Evolutionary conservation across 1,284 basidiomycete species (phyloP).

Genomic region (Cystobasidiaceae sp.): DNA sequence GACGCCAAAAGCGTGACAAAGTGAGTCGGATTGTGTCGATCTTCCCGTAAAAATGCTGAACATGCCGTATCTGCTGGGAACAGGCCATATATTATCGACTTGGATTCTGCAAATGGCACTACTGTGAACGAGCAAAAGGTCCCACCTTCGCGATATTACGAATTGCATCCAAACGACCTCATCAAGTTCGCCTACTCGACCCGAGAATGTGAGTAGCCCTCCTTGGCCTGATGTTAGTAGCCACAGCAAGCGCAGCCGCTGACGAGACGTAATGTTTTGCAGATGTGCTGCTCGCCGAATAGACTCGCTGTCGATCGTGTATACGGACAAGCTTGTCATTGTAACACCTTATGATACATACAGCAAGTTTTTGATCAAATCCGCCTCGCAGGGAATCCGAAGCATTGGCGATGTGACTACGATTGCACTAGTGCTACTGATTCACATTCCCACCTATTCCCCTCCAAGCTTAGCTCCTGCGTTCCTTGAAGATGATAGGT

Average conservation of each 20-base stretch:
- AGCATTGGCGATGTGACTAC: too few species aligned
- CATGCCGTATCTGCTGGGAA: constrained; percentile 26
- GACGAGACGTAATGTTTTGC: not conserved
- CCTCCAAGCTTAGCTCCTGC: too few species aligned
- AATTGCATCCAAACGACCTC: constrained; percentile 79
- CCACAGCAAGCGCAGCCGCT: not conserved
- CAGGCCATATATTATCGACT: constrained; percentile 90
- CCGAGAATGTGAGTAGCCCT: constrained; percentile 57
- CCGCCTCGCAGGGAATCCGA: too few species aligned
- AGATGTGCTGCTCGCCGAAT: constrained; percentile 31
- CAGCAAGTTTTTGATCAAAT: too few species aligned
- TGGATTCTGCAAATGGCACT: constrained; percentile 94
- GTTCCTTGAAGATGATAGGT: constrained; percentile 20
- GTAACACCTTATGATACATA: too few species aligned
- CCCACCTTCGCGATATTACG: constrained; percentile 82
- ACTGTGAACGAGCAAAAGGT: constrained; percentile 81
- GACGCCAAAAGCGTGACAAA: constrained; percentile 68
- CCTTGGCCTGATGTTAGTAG: not conserved
- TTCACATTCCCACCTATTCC: too few species aligned
- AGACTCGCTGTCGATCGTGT: not conserved
- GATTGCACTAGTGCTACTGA: too few species aligned
- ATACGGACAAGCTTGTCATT: not conserved
- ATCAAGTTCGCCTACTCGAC: constrained; percentile 84
- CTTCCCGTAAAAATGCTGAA: not conserved
- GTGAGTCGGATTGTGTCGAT: constrained; percentile 52